These are phyloP conservation scores for Saccharomycopsis oosterbeekiorum DNA, from an alignment of 805 yeast species.

Conservation along the genomic window DNA sequence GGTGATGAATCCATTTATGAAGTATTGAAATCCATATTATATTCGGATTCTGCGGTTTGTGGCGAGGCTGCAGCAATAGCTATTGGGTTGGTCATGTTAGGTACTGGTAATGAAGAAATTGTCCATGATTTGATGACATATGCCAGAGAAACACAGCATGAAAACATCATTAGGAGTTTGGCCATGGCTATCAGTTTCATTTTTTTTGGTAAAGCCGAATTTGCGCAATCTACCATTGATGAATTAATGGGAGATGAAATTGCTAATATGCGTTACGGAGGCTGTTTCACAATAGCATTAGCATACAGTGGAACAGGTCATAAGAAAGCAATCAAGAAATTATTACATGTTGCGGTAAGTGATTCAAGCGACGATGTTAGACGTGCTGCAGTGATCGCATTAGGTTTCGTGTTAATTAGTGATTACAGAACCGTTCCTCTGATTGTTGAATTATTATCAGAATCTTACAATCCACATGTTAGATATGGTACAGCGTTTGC, in stretches of 20 bases:
- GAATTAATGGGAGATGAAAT: constrained; percentile 64
- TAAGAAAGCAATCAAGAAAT: constrained; percentile 73
- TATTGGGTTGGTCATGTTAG: constrained; percentile 93
- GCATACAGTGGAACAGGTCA: constrained; percentile 97
- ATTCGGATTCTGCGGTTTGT: constrained; percentile 84
- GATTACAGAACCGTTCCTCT: constrained; percentile 92
- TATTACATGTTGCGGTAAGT: constrained; percentile 89
- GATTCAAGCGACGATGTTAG: constrained; percentile 95
- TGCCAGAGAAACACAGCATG: constrained; percentile 94
- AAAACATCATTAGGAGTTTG: constrained; percentile 87
- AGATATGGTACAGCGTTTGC: constrained; percentile 98
- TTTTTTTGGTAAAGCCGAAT: constrained; percentile 76
- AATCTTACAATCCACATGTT: constrained; percentile 95
- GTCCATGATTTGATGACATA: constrained; percentile 74
- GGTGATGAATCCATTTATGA: constrained; percentile 67
- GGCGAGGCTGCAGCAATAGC: constrained; percentile 96
- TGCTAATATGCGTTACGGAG: constrained; percentile 87
- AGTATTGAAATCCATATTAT: constrained; percentile 72
- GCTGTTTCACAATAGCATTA: constrained; percentile 85
- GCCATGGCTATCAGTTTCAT: constrained; percentile 83
- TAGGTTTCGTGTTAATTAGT: constrained; percentile 85
- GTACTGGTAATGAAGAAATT: constrained; percentile 58
- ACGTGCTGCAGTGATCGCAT: constrained; percentile 86
- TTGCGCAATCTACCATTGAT: constrained; percentile 61
- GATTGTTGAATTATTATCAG: constrained; percentile 84